Conservation (phyloP, 176 grass and related monocot species). For the Miscanthus lutarioriparius region DNA sequence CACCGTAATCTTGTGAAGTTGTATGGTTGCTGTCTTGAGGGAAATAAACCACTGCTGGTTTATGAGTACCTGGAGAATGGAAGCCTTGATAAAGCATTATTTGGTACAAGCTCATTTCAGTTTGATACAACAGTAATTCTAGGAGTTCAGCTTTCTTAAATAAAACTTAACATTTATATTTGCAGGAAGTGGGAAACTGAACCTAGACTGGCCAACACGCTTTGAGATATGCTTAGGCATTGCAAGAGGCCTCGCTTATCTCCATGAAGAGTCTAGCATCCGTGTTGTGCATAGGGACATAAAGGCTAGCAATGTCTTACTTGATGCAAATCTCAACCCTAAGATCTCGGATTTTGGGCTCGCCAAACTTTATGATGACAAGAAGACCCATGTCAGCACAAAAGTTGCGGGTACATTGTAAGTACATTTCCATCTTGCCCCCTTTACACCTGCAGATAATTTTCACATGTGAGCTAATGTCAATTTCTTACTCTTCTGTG, state of each 20-base stretch:
- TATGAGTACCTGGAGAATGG: conserved; percentile 86
- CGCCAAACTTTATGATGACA: conserved; percentile 79
- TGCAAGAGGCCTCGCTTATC: conserved; percentile 66
- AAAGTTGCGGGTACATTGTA: conserved; percentile 90
- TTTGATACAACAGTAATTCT: neutral
- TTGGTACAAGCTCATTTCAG: conserved; percentile 41
- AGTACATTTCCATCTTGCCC: conserved; percentile 3
- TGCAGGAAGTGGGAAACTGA: conserved; percentile 42
- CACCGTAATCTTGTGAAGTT: conserved; percentile 89
- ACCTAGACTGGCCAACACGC: conserved; percentile 56
- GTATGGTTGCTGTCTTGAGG: conserved; percentile 81
- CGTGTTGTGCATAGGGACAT: conserved; percentile 83
- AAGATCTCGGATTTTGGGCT: conserved; percentile 92
- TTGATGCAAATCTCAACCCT: conserved; percentile 65
- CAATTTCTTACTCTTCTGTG: neutral
- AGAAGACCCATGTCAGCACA: conserved; percentile 77
- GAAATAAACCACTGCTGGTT: conserved; percentile 67
- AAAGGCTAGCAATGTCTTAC: conserved; percentile 79
- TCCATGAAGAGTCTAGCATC: conserved; percentile 80
- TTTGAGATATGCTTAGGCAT: conserved; percentile 78
- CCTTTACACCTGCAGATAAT: neutral
- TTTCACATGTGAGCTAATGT: neutral
- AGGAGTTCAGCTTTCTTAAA: neutral
- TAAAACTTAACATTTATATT: neutral
- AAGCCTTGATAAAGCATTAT: conserved; percentile 70